These are phyloP conservation scores for Trichomonascaceae sp. DNA, from an alignment of 1,139 yeast species.

Conservation along the genomic window DNA sequence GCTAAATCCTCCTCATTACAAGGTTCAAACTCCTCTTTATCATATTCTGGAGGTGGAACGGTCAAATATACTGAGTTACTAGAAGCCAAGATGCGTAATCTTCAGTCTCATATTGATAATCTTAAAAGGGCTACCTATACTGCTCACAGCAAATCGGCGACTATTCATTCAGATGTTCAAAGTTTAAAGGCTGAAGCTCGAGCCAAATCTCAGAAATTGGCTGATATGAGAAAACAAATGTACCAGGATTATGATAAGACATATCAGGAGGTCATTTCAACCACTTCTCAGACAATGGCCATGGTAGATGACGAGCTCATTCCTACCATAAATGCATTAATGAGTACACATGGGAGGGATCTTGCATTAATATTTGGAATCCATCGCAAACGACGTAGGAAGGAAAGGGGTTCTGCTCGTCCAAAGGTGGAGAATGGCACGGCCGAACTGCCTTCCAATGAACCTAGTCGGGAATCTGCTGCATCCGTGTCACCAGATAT, in stretches of 20 bases:
- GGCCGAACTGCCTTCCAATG: neutral
- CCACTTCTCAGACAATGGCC: neutral
- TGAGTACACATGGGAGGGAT: constrained; percentile 11
- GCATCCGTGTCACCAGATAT: constrained; percentile 17
- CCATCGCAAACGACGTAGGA: constrained; percentile 13
- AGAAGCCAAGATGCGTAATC: constrained; percentile 9
- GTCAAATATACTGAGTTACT: constrained; percentile 11
- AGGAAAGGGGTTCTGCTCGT: constrained; percentile 10
- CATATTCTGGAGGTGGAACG: neutral
- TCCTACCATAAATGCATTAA: constrained; percentile 8
- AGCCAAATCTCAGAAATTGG: constrained; percentile 5
- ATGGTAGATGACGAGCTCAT: neutral
- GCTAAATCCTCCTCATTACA: neutral
- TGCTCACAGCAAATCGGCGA: constrained; percentile 8
- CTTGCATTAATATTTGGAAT: constrained; percentile 16
- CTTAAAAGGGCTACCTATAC: constrained; percentile 8
- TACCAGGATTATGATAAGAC: constrained; percentile 5
- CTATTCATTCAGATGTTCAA: constrained; percentile 4
- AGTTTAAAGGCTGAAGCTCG: constrained; percentile 11
- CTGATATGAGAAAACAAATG: constrained; percentile 3
- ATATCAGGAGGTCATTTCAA: constrained; percentile 8
- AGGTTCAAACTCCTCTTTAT: neutral
- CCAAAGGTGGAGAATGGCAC: constrained; percentile 9
- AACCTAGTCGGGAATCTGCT: constrained; percentile 10
- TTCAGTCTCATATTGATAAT: constrained; percentile 6